Evolutionary conservation across 2,329 filamentous ascomycete genomes (phyloP).

Genomic region (Cucurbitaria berberidis): DNA sequence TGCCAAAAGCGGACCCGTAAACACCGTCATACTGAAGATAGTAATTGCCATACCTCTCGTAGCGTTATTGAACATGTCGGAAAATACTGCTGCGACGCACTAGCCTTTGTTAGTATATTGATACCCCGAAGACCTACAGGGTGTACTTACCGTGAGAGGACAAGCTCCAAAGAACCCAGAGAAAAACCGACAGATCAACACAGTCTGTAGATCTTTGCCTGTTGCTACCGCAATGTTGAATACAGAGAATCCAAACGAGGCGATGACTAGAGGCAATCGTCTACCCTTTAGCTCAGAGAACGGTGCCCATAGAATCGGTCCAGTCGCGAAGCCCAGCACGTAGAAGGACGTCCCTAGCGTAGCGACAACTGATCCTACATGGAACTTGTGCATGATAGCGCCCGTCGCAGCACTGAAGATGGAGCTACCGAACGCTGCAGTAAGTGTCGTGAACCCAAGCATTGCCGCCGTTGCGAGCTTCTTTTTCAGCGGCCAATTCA

Average conservation of each 20-base stretch:
- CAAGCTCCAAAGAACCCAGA: conserved; percentile 61
- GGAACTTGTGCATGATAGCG: conserved; percentile 47
- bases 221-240: conserved; percentile 58
- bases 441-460: conserved; percentile 74
- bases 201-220: conserved; percentile 60
- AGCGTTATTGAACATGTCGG: conserved; percentile 60
- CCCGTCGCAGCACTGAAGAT: conserved; percentile 52
- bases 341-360: conserved; percentile 58
- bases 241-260: conserved; percentile 59
- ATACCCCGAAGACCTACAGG: background rate
- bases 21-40: conserved; percentile 59
- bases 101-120: conserved; percentile 12
- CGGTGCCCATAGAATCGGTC: conserved; percentile 54
- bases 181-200: conserved; percentile 61
- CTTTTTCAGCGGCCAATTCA: conserved; percentile 83
- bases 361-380: conserved; percentile 57
- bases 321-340: conserved; percentile 59
- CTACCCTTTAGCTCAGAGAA: conserved; percentile 60
- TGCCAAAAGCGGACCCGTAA: conserved; percentile 59
- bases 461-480: conserved; percentile 74
- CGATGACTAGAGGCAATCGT: conserved; percentile 55
- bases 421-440: conserved; percentile 66
- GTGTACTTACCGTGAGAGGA: conserved; percentile 57
- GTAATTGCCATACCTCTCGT: conserved; percentile 53
- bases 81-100: conserved; percentile 61